Evolutionary conservation across 2,329 filamentous ascomycete genomes (phyloP).

Genomic region (Ophiosphaerella narmari): DNA sequence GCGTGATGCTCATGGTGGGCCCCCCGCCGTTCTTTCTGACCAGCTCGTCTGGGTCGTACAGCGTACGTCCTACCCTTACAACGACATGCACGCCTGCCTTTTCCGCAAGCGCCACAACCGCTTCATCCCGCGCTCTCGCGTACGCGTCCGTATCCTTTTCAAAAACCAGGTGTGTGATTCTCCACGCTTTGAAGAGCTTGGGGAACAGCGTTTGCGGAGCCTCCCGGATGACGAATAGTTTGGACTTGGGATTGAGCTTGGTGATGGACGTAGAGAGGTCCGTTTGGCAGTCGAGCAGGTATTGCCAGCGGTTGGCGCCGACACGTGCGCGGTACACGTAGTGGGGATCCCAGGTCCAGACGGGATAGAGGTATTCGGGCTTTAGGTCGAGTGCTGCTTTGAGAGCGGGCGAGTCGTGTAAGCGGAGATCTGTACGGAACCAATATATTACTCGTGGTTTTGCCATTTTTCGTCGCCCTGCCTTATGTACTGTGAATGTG

Average conservation of each 20-base stretch:
- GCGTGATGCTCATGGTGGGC: constrained; percentile 74
- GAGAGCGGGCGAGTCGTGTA: constrained; percentile 77
- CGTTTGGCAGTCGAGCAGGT: constrained; percentile 71
- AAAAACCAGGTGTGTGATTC: constrained; percentile 75
- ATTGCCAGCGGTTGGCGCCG: constrained; percentile 76
- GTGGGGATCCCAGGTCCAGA: constrained; percentile 82
- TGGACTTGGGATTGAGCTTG: constrained; percentile 71
- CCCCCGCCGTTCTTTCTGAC: constrained; percentile 68
- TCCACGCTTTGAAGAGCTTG: constrained; percentile 75
- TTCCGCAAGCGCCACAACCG: constrained; percentile 63
- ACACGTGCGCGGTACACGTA: constrained; percentile 75
- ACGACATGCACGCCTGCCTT: constrained; percentile 71
- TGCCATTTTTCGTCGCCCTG: constrained; percentile 19
- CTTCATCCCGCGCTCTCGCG: constrained; percentile 65
- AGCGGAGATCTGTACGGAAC: constrained; percentile 77
- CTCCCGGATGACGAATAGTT: constrained; percentile 73
- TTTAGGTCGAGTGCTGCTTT: constrained; percentile 72
- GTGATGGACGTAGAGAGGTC: constrained; percentile 71
- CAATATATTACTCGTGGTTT: constrained; percentile 70
- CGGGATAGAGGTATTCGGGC: constrained; percentile 70
- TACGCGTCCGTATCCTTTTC: constrained; percentile 81
- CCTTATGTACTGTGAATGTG: too few species aligned
- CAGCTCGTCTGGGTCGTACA: constrained; percentile 75
- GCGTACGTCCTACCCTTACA: constrained; percentile 66
- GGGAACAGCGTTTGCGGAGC: constrained; percentile 72